Conservation (phyloP, 2,329 filamentous ascomycete genomes). For the Colletotrichum coccodes region DNA sequence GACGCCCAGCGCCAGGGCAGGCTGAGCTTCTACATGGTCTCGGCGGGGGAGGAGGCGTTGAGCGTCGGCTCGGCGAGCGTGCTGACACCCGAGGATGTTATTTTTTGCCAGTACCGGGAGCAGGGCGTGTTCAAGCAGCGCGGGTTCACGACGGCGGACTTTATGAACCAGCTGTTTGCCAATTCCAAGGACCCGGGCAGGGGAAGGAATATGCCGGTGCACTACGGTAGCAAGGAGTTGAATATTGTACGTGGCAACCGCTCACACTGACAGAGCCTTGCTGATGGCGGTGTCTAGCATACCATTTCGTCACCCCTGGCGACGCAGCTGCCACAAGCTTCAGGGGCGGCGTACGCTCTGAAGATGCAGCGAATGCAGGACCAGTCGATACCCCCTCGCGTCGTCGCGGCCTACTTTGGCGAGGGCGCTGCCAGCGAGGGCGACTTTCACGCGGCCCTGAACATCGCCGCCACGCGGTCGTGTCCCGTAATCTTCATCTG, state of each 20-base stretch:
- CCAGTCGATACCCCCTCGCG: conserved; percentile 72
- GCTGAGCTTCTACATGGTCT: conserved; percentile 97
- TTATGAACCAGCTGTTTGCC: conserved; percentile 95
- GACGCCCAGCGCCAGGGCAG: conserved; percentile 96
- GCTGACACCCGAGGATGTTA: conserved; percentile 83
- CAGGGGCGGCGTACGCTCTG: conserved; percentile 87
- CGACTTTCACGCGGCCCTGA: conserved; percentile 90
- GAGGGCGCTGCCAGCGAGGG: conserved; percentile 92
- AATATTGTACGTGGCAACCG: conserved; percentile 76
- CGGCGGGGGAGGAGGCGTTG: conserved; percentile 93
- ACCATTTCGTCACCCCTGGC: conserved; percentile 86
- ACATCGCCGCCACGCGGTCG: conserved; percentile 89
- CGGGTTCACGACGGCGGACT: conserved; percentile 86
- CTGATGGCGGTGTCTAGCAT: conserved; percentile 60
- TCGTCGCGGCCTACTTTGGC: conserved; percentile 88
- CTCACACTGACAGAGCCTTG: neutral
- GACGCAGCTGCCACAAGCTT: conserved; percentile 89
- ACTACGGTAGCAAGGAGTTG: conserved; percentile 86
- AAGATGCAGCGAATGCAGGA: conserved; percentile 83
- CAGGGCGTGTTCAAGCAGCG: conserved; percentile 90
- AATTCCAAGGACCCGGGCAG: conserved; percentile 83
- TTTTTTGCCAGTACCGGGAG: conserved; percentile 96
- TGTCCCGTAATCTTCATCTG: conserved; percentile 92
- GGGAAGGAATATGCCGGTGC: conserved; percentile 96
- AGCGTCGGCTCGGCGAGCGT: conserved; percentile 89